Conservation (phyloP, 148 eudicot genomes). For the Chenopodium quinoa region DNA sequence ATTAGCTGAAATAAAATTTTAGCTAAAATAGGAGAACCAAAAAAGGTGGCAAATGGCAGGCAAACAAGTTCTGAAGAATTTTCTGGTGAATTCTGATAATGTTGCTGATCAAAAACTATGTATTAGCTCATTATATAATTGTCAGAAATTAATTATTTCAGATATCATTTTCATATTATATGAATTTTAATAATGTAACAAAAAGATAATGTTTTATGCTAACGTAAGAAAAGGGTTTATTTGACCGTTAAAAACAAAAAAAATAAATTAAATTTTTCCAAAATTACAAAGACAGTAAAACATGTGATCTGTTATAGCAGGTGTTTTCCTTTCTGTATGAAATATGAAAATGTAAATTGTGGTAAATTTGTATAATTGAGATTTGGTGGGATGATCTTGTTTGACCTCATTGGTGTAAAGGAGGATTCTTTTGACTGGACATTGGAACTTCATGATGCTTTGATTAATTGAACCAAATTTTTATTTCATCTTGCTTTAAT, state of each 20-base stretch:
- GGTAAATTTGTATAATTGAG: conserved; percentile 8
- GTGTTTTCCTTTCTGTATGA: neutral
- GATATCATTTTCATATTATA: neutral
- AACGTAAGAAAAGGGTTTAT: conserved; percentile 16
- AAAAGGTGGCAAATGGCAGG: conserved; percentile 7
- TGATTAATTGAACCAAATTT: neutral
- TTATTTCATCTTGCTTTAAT: neutral
- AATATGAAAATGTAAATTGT: neutral
- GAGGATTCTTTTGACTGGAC: conserved; percentile 20
- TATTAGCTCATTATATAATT: conserved; percentile 10
- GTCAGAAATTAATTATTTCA: conserved; percentile 8
- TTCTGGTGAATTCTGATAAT: conserved; percentile 5
- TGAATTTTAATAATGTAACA: neutral
- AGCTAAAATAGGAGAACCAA: neutral
- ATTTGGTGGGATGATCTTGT: conserved; percentile 24
- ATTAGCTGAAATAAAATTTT: neutral
- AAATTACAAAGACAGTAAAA: conserved; percentile 14
- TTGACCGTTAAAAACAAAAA: conserved; percentile 10
- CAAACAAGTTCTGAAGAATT: conserved; percentile 22
- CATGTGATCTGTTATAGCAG: conserved; percentile 25
- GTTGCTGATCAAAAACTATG: conserved; percentile 9
- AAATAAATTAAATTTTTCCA: neutral
- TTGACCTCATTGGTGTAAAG: conserved; percentile 12
- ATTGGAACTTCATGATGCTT: conserved; percentile 14
- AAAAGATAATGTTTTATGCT: neutral